Evolutionary conservation across 345 rosid species (phyloP).

Genomic region (Sisymbrium irio): DNA sequence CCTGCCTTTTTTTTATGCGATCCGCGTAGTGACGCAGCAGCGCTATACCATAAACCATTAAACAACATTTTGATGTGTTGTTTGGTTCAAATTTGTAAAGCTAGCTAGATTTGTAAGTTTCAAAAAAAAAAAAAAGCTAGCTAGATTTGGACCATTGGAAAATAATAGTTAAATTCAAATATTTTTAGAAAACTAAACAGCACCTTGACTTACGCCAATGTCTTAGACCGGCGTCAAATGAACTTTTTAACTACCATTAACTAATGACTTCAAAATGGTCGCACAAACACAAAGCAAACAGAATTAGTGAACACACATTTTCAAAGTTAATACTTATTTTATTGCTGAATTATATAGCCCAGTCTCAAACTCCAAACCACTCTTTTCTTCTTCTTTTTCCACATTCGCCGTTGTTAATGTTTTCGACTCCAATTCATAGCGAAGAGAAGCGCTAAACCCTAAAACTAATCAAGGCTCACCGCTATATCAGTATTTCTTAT

Average conservation of each 20-base stretch:
- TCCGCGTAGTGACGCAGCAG: neutral
- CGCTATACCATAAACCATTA: neutral
- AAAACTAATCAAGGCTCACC: neutral
- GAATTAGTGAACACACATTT: neutral
- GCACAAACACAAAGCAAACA: neutral
- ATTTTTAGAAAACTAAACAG: neutral
- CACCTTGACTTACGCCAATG: neutral
- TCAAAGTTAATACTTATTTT: neutral
- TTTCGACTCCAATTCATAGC: constrained; percentile 4
- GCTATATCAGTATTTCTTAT: constrained; percentile 11
- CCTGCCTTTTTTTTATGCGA: neutral
- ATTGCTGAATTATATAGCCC: neutral
- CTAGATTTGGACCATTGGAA: neutral
- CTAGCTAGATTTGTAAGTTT: no score
- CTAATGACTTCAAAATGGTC: neutral
- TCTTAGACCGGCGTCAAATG: neutral
- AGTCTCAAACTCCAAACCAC: neutral
- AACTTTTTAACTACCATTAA: no score
- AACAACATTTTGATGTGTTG: neutral
- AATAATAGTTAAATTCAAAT: neutral
- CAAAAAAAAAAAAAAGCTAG: no score
- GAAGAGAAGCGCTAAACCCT: neutral
- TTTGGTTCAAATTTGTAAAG: neutral
- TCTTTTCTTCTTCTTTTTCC: neutral
- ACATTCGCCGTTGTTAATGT: neutral